Evolutionary conservation across 208 protist genomes (phyloP).

Genomic region (Wallacemonas rigidus): DNA sequence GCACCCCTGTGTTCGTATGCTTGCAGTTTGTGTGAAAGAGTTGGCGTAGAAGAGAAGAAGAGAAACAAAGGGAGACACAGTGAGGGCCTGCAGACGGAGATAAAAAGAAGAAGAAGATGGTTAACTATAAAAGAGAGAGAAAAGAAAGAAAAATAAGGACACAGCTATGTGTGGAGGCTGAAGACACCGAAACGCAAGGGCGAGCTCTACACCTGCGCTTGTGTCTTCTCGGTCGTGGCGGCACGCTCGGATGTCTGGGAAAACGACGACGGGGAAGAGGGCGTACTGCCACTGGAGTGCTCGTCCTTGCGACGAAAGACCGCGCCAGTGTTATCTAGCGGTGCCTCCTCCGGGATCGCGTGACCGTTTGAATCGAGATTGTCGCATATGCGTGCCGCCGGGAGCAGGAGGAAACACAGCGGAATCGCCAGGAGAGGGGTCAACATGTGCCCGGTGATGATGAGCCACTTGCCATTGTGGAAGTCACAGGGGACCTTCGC

Average conservation of each 20-base stretch:
- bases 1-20: background rate
- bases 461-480: conserved; percentile 49
- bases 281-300: background rate
- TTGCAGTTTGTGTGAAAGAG: background rate
- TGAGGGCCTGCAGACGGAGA: no score
- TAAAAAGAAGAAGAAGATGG: no score
- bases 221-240: no score
- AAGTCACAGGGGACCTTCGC: conserved; percentile 62
- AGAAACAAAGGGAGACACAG: background rate
- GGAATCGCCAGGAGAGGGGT: conserved; percentile 57
- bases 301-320: background rate
- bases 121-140: no score
- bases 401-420: conserved; percentile 51
- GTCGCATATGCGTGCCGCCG: conserved; percentile 46
- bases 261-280: background rate
- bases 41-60: background rate
- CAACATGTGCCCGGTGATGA: conserved; percentile 60
- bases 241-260: background rate
- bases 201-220: no score
- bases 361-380: conserved; percentile 29
- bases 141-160: no score
- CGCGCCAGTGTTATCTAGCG: background rate
- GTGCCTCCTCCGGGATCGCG: conserved; percentile 4
- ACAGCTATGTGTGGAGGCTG: no score
- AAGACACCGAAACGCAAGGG: no score